phyloP scores from a whole-genome alignment of 2,329 filamentous ascomycete species.

The Paramyrothecium roridum region DNA sequence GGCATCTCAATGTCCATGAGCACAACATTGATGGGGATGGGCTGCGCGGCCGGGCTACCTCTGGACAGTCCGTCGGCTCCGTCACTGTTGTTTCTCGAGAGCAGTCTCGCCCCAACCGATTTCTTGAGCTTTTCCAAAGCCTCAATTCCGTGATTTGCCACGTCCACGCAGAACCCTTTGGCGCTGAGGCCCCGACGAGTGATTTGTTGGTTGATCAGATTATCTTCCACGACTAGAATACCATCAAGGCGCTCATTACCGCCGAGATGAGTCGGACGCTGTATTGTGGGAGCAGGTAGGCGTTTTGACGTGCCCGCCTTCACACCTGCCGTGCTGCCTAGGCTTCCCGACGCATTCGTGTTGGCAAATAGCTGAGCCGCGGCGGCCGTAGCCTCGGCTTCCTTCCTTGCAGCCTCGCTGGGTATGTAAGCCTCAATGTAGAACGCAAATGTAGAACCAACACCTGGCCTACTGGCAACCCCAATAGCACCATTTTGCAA shows the following conservation, averaged over 20 bases:
- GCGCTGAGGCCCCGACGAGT: slow-evolving; percentile 48
- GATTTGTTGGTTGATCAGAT: slow-evolving; percentile 58
- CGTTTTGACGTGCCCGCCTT: not conserved
- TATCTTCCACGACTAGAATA: slow-evolving; percentile 58
- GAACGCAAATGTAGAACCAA: slow-evolving; percentile 74
- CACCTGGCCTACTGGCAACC: slow-evolving; percentile 63
- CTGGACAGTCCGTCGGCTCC: slow-evolving; percentile 1
- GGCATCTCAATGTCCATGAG: slow-evolving; percentile 80
- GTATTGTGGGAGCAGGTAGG: not conserved
- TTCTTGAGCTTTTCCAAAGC: slow-evolving; percentile 45
- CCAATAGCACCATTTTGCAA: slow-evolving; percentile 79
- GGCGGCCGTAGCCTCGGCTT: slow-evolving; percentile 35
- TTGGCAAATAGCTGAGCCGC: slow-evolving; percentile 25
- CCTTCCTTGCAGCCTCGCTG: slow-evolving; percentile 32
- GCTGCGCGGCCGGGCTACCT: slow-evolving; percentile 2
- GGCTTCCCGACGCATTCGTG: slow-evolving; percentile 10
- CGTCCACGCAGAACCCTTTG: slow-evolving; percentile 46
- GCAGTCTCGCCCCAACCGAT: slow-evolving; percentile 7
- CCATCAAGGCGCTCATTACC: slow-evolving; percentile 29
- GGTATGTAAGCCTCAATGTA: slow-evolving; percentile 60
- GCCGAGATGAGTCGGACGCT: slow-evolving; percentile 10
- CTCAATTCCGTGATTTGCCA: slow-evolving; percentile 56
- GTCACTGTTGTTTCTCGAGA: not conserved
- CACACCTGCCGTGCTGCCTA: not conserved
- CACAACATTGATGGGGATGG: slow-evolving; percentile 53